Base-by-base conservation (phyloP, 768 basidiomycete genomes). In the Rhizopogon vesiculosus region DNA sequence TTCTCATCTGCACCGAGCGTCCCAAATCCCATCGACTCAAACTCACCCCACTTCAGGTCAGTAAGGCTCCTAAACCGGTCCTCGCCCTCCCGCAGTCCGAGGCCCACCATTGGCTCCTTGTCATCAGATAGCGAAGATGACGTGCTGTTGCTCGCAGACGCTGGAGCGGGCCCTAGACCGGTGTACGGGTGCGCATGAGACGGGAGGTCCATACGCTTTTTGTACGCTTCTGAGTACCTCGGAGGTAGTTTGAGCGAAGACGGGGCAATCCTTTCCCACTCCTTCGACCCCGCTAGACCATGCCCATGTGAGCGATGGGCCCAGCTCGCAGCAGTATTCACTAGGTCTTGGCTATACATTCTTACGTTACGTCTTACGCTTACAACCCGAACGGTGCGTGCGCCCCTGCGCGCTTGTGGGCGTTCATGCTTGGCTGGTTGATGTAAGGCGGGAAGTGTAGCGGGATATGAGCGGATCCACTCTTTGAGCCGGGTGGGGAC, bases 41-140 rank as follows among this genome's bases (percentile, higher is more conserved):
- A 98, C 66, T 90, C 86, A 7, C 92, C 92, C 94, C 94, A 97
- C 64, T 86, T 89, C 59, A 94, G 73, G 56, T 96, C 91, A 0
- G 92, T 89, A 60, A 95, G 66, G 57, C 83, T 91, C 53, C 85
- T 79, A 72, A 91, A 96, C 10, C 85, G 78, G 54, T 87, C 88
- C 58, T 87, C 87, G 12, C 78, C 78, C 41, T 76, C 72, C 42
- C 77, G 74, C 9, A 55, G 64, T 13, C 66, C 68, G 8, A 77
- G 53, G 7, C 73, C 74, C 53, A 61, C 62, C 1, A 71, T 66
- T 9, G 68, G 62, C 7, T 73, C 64, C 16, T 60, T 64, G 44
- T 69, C 68, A 18, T 71, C 70, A 38, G 64, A 63, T 5, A 72
- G 59, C 1, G 64, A 62, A 3, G 73, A 72, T 5, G 66, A 66